phyloP scores from a whole-genome alignment of 768 basidiomycete genomes.

The Cystofilobasidium capitatum region DNA sequence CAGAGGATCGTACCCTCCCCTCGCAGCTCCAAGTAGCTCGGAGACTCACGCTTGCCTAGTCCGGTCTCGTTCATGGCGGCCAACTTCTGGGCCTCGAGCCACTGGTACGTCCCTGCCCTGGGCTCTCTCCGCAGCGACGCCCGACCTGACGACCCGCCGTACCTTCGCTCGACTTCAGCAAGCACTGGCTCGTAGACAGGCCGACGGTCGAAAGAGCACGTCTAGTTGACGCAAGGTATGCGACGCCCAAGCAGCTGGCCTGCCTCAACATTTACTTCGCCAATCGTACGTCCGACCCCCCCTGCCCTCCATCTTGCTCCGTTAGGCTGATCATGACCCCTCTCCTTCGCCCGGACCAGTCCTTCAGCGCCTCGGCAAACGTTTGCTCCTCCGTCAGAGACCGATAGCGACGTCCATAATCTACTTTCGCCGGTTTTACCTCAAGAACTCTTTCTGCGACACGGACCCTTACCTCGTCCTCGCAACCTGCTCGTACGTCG shows the following conservation, averaged over 20 bases:
- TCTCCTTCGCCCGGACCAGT: slow-evolving; percentile 43
- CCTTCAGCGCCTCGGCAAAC: slow-evolving; percentile 69
- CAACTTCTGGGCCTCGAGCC: slow-evolving; percentile 86
- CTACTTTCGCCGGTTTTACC: slow-evolving; percentile 92
- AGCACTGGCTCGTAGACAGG: slow-evolving; percentile 83
- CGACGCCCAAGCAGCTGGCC: slow-evolving; percentile 68
- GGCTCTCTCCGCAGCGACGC: not conserved
- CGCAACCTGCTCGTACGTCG: slow-evolving; percentile 87
- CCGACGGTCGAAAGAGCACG: slow-evolving; percentile 65
- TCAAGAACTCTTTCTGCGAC: slow-evolving; percentile 90
- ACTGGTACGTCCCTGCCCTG: slow-evolving; percentile 51
- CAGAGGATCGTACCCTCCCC: too few relatives aligned
- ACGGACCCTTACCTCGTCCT: slow-evolving; percentile 91
- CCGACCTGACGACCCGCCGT: not conserved
- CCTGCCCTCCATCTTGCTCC: not conserved
- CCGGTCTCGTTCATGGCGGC: slow-evolving; percentile 58
- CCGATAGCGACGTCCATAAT: slow-evolving; percentile 89
- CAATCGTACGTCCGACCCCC: slow-evolving; percentile 48
- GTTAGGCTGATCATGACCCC: not conserved
- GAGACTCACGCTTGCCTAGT: not conserved
- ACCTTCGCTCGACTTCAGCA: slow-evolving; percentile 46
- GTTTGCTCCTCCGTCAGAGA: slow-evolving; percentile 66
- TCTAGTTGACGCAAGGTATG: slow-evolving; percentile 64
- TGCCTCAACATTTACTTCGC: slow-evolving; percentile 83
- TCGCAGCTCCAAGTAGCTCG: too few relatives aligned